Evolutionary conservation across 345 rosid species (phyloP), one percentile per base, ranked within the genome.

Genomic region (Eutrema japonicum): DNA sequence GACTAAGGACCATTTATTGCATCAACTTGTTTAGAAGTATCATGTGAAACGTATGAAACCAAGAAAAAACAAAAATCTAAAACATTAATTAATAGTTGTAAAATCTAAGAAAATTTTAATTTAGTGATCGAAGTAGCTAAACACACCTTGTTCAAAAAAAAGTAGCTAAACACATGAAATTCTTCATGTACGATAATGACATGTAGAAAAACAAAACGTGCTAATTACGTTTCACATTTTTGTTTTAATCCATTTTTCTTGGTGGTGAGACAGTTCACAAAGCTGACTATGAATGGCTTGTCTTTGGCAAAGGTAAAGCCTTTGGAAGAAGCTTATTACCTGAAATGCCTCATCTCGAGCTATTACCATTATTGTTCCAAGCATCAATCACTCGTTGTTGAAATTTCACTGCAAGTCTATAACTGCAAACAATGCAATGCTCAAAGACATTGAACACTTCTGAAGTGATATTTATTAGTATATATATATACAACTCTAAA

Each of bases 291-390:
- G 57, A 49, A 36, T 48, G 56, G 56, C 33, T 27, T 36, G 70
- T 49, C 70, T 65, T 37, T 8, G 88, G 83, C 77, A 85, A 63
- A 51, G 89, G 83, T 68, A 80, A 76, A 35, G 88, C 82, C 82
- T 73, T 84, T 16, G 51, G 59, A 4, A 70, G 74, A 56, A 80
- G 71, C n/a, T n/a, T n/a, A n/a, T n/a, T n/a, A n/a, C n/a, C n/a
- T n/a, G n/a, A n/a, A n/a, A n/a, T n/a, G n/a, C n/a, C n/a, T n/a
- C n/a, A n/a, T n/a, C n/a, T n/a, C n/a, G n/a, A n/a, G 64, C 82
- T 83, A 6, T 81, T 77, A 64, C 97, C 93, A 69, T 89, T 96
- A 78, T 88, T 79, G 46, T 88, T 89, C 99, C 92, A 92, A 64
- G 89, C 92, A 77, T 85, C 85, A 35, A 92, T 66, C 32, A 71